These are phyloP conservation scores for Golubevia pallescens DNA, from an alignment of 1,284 basidiomycete genomes.

Conservation along the genomic window DNA sequence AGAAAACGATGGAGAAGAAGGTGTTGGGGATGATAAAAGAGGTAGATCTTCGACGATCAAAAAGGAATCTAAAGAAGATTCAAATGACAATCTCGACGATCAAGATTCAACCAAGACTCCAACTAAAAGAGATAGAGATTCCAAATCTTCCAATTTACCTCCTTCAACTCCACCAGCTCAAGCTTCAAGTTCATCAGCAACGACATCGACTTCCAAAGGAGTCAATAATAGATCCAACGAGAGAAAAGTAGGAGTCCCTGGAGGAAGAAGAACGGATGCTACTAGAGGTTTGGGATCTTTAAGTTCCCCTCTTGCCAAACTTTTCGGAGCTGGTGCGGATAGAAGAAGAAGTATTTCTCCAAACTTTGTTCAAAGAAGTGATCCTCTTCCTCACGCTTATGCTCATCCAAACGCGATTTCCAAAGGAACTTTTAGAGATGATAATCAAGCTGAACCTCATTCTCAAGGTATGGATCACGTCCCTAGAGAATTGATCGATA, in stretches of 20 bases:
- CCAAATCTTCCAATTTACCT: not conserved
- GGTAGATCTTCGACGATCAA: too few species aligned
- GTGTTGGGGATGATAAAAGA: not conserved
- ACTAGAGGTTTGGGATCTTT: constrained; percentile 25
- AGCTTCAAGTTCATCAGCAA: not conserved
- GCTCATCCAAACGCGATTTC: constrained; percentile 9
- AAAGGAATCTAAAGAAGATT: too few species aligned
- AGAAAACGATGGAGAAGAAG: not conserved
- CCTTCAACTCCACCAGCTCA: not conserved
- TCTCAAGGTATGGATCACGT: constrained; percentile 10
- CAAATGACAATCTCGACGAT: not conserved
- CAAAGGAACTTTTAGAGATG: not conserved
- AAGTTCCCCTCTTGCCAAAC: constrained; percentile 23
- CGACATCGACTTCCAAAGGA: not conserved
- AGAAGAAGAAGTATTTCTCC: not conserved
- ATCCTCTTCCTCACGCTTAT: not conserved
- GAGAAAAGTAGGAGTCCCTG: not conserved
- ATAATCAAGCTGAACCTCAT: constrained; percentile 16
- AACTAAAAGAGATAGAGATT: not conserved
- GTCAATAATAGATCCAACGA: not conserved
- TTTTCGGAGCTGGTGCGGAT: constrained; percentile 22
- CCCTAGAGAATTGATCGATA: not conserved
- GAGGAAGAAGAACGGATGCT: constrained; percentile 10
- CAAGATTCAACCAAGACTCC: not conserved
- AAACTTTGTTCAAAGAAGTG: constrained; percentile 6